phyloP scores from a whole-genome alignment of 1,139 yeast species.

The Hyphopichia khmerensis region DNA sequence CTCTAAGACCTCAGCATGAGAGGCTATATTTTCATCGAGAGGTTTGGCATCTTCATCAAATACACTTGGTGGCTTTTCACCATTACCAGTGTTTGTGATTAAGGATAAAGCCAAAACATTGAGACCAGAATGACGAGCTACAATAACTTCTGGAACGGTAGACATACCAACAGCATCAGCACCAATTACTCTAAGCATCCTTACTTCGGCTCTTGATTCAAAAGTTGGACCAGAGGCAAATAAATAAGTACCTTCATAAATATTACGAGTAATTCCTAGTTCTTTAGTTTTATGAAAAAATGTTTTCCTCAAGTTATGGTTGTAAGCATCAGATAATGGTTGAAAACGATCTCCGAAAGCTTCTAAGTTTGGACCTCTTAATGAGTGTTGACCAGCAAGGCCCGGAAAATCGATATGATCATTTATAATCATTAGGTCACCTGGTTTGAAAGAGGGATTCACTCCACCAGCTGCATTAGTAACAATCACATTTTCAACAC shows the following conservation, averaged over 20 bases:
- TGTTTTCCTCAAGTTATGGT: conserved; percentile 61
- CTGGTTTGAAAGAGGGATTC: conserved; percentile 64
- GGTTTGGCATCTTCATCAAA: conserved; percentile 52
- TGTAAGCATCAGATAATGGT: conserved; percentile 89
- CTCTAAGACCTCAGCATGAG: conserved; percentile 84
- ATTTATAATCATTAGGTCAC: conserved; percentile 85
- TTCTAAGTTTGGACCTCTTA: conserved; percentile 83
- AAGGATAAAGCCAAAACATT: conserved; percentile 80
- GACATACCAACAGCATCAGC: conserved; percentile 98
- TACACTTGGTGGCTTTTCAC: conserved; percentile 75
- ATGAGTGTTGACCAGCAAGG: conserved; percentile 81
- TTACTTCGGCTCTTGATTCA: conserved; percentile 90
- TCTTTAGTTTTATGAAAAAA: conserved; percentile 54
- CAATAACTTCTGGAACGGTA: conserved; percentile 92
- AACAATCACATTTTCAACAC: conserved; percentile 62
- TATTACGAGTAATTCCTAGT: conserved; percentile 53
- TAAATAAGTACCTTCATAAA: conserved; percentile 85
- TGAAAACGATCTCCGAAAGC: conserved; percentile 82
- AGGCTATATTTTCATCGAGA: conserved; percentile 76
- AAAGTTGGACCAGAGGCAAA: conserved; percentile 93
- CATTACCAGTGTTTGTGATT: conserved; percentile 81
- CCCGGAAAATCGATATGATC: conserved; percentile 94
- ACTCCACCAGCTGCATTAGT: conserved; percentile 97
- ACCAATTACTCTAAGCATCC: conserved; percentile 68
- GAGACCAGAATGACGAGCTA: conserved; percentile 86